phyloP scores from a whole-genome alignment of 1,139 yeast genomes.

The Yamadazyma atmosphaerica region DNA sequence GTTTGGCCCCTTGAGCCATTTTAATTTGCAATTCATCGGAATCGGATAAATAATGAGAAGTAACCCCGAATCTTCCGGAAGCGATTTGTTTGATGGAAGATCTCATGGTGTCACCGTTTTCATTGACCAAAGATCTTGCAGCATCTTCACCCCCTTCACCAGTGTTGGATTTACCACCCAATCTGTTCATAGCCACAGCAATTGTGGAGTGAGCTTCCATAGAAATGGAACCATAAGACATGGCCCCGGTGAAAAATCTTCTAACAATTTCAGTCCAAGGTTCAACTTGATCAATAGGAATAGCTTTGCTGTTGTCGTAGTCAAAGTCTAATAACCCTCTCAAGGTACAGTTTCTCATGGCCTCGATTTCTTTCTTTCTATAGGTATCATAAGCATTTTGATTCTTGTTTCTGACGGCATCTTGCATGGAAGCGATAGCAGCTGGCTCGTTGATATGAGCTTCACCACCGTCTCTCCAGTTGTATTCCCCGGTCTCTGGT shows the following conservation, averaged over 20 bases:
- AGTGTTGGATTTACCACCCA: constrained; percentile 96
- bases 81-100: constrained; percentile 98
- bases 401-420: constrained; percentile 94
- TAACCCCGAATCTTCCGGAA: constrained; percentile 97
- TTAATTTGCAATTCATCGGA: constrained; percentile 97
- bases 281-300: constrained; percentile 96
- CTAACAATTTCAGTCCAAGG: constrained; percentile 99
- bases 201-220: constrained; percentile 98
- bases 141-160: constrained; percentile 99
- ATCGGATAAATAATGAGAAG: constrained; percentile 89
- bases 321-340: constrained; percentile 94
- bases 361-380: constrained; percentile 86
- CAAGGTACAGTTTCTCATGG: constrained; percentile 87
- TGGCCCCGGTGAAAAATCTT: constrained; percentile 97
- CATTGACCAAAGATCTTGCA: constrained; percentile 77
- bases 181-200: constrained; percentile 97
- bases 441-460: constrained; percentile 93
- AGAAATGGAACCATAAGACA: constrained; percentile 98
- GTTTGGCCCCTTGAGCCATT: constrained; percentile 99
- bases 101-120: constrained; percentile 95
- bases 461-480: constrained; percentile 99
- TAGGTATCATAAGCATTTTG: constrained; percentile 91
- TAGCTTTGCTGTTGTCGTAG: constrained; percentile 64
- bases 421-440: constrained; percentile 93
- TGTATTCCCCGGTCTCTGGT: constrained; percentile 96